Base-by-base conservation (phyloP, 306 rosid genomes). In the Delonix regia region DNA sequence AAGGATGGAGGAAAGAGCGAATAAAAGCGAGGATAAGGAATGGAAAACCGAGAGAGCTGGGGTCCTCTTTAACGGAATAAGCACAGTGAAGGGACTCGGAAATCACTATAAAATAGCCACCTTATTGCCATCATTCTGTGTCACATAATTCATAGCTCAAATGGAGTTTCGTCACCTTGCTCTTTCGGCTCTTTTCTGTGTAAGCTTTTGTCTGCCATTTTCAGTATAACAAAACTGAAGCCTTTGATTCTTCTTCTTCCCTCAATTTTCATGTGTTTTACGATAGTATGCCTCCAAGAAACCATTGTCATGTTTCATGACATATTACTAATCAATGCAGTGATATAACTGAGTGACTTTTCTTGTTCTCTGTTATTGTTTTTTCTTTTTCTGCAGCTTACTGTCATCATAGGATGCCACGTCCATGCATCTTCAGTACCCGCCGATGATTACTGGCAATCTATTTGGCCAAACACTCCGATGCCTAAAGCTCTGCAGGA, bases 121-220 rank as follows among this genome's bases (percentile, higher is more conserved):
- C 16, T 45, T 16, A 18, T 51, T 18, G 52, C 19, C 84, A 88
- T 84, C 70, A 86, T 86, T 75, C 82, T 82, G 45, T 38, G 9
- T 38, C 41, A 38, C 41, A 4, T 2, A 38, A 5, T 38, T 0
- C 41, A 0, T 7, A 38, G 88, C 92, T 0, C 51, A 76, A 67
- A 63, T 63, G 69, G 69, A 24, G 44, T 34, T 63, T 34, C 22
- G 21, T 16, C 30, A 15, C 22, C 69, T 30, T 16, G 45, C 47
- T 8, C 6, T 63, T 15, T 34, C 44, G 5, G 44, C 45, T 33
- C 13, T 63, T 2, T 34, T 63, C 22, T 33, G 13, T 7, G 69
- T 63, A 63, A 63, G 69, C 25, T 63, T 63, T 34, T 16, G 0
- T 42, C 14, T 38, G 6, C 9, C 5, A 0, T 42, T 9, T 42